Conservation (phyloP, 371 early-diverging fungal genomes). For the Mucor indicus region DNA sequence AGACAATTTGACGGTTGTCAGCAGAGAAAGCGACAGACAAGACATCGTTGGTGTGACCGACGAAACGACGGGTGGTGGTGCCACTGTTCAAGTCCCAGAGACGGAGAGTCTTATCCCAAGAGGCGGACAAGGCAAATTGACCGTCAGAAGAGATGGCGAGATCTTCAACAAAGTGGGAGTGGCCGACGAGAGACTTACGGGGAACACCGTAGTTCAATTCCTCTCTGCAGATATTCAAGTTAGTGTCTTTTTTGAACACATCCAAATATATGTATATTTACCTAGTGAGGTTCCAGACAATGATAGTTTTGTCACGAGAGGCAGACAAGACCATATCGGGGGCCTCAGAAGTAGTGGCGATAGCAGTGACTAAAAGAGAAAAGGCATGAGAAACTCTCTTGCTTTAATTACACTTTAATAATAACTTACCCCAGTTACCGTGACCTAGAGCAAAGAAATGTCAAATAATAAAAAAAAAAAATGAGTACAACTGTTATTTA, state of each 20-base stretch:
- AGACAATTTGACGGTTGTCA: constrained; percentile 96
- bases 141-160: constrained; percentile 94
- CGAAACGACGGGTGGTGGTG: neutral
- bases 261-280: no score
- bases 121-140: constrained; percentile 89
- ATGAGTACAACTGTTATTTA: no score
- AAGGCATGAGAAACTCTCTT: no score
- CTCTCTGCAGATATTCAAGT: constrained; percentile 55
- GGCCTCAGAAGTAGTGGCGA: constrained; percentile 92
- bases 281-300: constrained; percentile 89
- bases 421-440: constrained; percentile 43
- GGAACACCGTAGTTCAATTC: constrained; percentile 86
- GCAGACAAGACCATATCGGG: constrained; percentile 92
- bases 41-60: constrained; percentile 92
- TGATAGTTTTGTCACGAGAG: constrained; percentile 94
- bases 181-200: constrained; percentile 82
- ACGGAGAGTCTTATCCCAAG: constrained; percentile 1
- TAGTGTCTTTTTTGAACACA: neutral
- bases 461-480: neutral
- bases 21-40: constrained; percentile 96
- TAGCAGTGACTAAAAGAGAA: constrained; percentile 72
- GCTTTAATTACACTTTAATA: neutral
- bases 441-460: constrained; percentile 22
- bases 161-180: constrained; percentile 97
- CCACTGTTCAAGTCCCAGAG: constrained; percentile 1